Evolutionary conservation across 2,329 filamentous ascomycete species (phyloP), one percentile per base, ranked within the genome.

Genomic region (Neophaeococcomyces mojaviensis): DNA sequence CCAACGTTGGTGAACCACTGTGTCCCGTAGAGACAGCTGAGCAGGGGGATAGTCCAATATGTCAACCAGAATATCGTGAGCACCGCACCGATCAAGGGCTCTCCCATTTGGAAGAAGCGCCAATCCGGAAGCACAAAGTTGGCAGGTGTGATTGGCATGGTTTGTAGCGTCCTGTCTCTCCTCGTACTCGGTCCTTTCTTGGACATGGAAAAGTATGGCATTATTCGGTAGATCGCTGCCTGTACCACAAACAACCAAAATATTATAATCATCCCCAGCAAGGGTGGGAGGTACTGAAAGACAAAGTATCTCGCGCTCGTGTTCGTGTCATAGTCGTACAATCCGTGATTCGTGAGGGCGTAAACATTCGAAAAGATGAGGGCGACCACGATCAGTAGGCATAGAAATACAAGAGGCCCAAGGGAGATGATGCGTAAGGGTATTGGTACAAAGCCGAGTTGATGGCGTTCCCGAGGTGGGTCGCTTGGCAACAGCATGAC

Each of bases 241-340:
- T 88, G 77, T 32, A 95, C 71, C 54, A 81, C 78, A 57, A 94
- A 82, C 1, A 86, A 75, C 72, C 86, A 94, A 5, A 96, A 63
- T 37, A 92, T 72, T 30, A 94, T 67, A 10, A 82, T 54, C 16
- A 80, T 79, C 0, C 82, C 86, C 12, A 94, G 60, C 0, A 94
- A 68, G 47, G 88, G 87, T 2, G 90, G 89, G 1, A 96, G 68
- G 53, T 94, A 86, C 50, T 88, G 78, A 63, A 94, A 92, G 38
- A 94, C 65, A 62, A 96, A 95, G 65, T 94, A 95, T 53, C 81
- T 75, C 7, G 74, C 74, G 40, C 82, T 83, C 50, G 85, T 84
- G 47, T 88, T 82, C 24, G 74, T 74, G 28, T 70, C 68, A 61
- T 89, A 95, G 3, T 73, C 65, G 59, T 77, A 80, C 10, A 96